Evolutionary conservation across 805 yeast genomes (phyloP).

Genomic region (Lipomyces kockii): DNA sequence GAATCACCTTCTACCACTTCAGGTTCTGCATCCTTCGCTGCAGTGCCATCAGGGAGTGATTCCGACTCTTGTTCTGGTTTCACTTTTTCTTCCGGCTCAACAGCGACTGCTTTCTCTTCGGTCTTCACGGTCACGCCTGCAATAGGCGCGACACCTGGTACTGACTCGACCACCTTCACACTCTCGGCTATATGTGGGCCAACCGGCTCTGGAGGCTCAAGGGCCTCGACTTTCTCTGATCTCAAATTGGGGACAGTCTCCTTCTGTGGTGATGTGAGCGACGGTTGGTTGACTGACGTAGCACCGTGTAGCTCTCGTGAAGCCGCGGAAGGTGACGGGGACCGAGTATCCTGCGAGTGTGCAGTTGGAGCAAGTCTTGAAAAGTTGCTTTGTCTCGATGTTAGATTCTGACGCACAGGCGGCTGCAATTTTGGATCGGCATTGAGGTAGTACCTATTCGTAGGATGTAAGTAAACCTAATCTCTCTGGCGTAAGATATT

Average conservation of each 20-base stretch:
- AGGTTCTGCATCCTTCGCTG: slow-evolving; percentile 7
- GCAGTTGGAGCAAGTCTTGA: not conserved
- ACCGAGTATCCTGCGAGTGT: not conserved
- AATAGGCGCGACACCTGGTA: not conserved
- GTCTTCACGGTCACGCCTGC: not conserved
- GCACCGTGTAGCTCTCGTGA: not conserved
- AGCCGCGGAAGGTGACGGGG: not conserved
- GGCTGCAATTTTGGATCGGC: slow-evolving; percentile 2
- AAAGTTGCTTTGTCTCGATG: not conserved
- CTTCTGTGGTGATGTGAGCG: not conserved
- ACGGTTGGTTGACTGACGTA: slow-evolving; percentile 1
- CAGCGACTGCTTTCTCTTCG: not conserved
- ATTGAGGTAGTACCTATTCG: slow-evolving; percentile 4
- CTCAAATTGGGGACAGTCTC: not conserved
- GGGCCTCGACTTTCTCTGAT: not conserved
- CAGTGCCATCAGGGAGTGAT: not conserved
- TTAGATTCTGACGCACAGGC: not conserved
- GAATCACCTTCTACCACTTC: slow-evolving; percentile 5
- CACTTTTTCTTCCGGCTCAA: not conserved
- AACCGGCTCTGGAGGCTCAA: not conserved
- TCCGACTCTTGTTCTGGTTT: not conserved
- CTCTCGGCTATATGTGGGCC: slow-evolving; percentile 4
- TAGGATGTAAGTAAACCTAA: not conserved
- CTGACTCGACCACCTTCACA: slow-evolving; percentile 7
- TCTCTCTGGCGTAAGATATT: not conserved